These are phyloP conservation scores for Talaromyces piceae DNA, from an alignment of 2,329 filamentous ascomycete species.

Conservation along the genomic window DNA sequence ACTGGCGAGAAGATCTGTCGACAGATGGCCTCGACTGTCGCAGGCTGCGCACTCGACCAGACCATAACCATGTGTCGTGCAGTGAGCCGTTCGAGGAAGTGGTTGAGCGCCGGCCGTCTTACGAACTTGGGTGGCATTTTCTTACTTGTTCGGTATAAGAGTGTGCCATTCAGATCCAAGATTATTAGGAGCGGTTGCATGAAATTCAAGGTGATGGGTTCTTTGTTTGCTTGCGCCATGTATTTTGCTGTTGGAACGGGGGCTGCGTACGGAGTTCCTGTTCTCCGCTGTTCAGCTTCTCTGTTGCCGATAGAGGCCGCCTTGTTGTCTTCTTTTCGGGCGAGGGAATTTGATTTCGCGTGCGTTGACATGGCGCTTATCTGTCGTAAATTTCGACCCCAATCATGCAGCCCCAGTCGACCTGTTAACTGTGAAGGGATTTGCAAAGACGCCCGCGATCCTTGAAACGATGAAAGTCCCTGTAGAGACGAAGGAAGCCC, in stretches of 20 bases:
- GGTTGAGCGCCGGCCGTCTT: constrained; percentile 57
- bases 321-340: background rate
- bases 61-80: constrained; percentile 71
- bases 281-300: background rate
- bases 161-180: constrained; percentile 87
- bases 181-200: constrained; percentile 68
- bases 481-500: background rate
- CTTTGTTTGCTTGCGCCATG: constrained; percentile 45
- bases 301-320: no score
- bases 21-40: constrained; percentile 59
- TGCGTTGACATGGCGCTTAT: background rate
- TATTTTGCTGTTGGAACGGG: constrained; percentile 58
- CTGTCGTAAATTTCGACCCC: background rate
- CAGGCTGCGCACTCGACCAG: constrained; percentile 77
- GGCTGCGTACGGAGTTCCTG: constrained; percentile 29
- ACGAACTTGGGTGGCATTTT: constrained; percentile 49
- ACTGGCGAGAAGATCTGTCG: constrained; percentile 51
- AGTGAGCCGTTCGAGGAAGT: constrained; percentile 69
- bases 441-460: background rate
- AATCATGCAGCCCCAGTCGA: background rate
- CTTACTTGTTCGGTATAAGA: constrained; percentile 62
- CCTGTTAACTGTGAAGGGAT: background rate
- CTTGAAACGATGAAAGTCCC: background rate
- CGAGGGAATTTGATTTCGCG: background rate
- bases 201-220: constrained; percentile 34